Conservation (phyloP, 2,329 filamentous ascomycete species). For the Aureobasidium sp. region DNA sequence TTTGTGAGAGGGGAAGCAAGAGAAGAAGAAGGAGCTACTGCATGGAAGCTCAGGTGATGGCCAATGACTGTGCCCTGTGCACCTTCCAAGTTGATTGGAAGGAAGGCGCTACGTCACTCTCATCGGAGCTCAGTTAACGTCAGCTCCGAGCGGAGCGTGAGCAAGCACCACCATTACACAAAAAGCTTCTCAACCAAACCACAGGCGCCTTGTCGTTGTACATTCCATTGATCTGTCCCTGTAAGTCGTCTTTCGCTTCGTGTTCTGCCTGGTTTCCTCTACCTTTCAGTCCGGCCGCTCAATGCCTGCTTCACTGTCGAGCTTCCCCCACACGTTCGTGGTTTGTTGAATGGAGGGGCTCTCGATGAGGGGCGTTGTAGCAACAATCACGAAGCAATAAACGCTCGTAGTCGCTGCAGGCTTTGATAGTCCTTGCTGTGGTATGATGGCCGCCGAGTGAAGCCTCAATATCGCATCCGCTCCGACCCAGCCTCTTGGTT, state of each 20-base stretch:
- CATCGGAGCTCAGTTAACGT: background rate
- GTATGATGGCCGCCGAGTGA: background rate
- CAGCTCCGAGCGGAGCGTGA: background rate
- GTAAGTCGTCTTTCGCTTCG: background rate
- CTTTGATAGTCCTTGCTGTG: background rate
- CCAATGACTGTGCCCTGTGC: background rate
- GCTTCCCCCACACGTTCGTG: slow-evolving; percentile 3
- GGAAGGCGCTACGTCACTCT: slow-evolving; percentile 1
- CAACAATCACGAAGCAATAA: background rate
- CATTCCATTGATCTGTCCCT: background rate
- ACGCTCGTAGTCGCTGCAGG: background rate
- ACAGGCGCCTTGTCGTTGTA: background rate
- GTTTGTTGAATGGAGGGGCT: slow-evolving; percentile 8
- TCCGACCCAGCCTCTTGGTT: background rate
- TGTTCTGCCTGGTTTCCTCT: background rate
- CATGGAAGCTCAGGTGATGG: slow-evolving; percentile 6
- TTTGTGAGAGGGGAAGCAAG: background rate
- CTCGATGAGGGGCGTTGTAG: background rate
- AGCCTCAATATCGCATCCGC: background rate
- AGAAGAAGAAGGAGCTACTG: background rate
- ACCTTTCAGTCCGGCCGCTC: background rate
- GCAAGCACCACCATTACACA: slow-evolving; percentile 6
- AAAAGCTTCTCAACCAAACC: slow-evolving; percentile 11
- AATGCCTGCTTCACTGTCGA: background rate
- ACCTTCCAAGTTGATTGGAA: background rate